These are phyloP conservation scores for Aspergillus amoenus DNA, from an alignment of 2,329 filamentous ascomycete species.

Conservation along the genomic window DNA sequence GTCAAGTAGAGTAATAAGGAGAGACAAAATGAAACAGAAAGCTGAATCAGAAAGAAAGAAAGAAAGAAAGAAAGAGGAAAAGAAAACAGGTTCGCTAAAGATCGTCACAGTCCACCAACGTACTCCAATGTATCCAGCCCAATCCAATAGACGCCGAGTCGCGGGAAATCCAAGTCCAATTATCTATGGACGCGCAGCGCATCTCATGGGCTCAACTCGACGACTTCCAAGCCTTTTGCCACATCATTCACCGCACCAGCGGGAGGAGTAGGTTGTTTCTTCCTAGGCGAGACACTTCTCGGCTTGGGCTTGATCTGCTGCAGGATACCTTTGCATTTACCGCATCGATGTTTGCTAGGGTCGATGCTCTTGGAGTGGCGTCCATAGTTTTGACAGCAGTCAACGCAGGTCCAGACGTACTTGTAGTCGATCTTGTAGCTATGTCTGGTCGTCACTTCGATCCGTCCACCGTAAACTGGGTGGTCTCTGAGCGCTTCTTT, in stretches of 20 bases:
- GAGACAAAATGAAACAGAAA: too few relatives aligned
- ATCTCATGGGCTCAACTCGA: background rate
- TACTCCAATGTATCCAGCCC: background rate
- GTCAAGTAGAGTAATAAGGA: background rate
- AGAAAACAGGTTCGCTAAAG: background rate
- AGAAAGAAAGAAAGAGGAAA: background rate
- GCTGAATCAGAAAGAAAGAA: background rate
- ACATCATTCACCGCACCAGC: background rate
- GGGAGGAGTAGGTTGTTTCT: constrained; percentile 16
- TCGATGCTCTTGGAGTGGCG: constrained; percentile 86
- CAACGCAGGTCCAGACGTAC: constrained; percentile 78
- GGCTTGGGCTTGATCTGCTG: constrained; percentile 79
- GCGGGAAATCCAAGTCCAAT: too few relatives aligned
- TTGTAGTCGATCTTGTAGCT: constrained; percentile 88
- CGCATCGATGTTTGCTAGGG: constrained; percentile 68
- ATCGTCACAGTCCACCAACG: background rate
- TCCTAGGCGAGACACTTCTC: constrained; percentile 43
- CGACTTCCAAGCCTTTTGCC: constrained; percentile 1
- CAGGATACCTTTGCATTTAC: constrained; percentile 68
- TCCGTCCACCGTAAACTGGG: constrained; percentile 57
- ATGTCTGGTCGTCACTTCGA: constrained; percentile 87
- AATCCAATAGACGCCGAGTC: background rate
- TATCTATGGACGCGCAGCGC: background rate
- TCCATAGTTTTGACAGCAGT: constrained; percentile 71
- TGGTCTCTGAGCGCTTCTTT: constrained; percentile 35